phyloP scores from a whole-genome alignment of 495 filamentous ascomycete genomes.

The Trichocladium antarcticum region DNA sequence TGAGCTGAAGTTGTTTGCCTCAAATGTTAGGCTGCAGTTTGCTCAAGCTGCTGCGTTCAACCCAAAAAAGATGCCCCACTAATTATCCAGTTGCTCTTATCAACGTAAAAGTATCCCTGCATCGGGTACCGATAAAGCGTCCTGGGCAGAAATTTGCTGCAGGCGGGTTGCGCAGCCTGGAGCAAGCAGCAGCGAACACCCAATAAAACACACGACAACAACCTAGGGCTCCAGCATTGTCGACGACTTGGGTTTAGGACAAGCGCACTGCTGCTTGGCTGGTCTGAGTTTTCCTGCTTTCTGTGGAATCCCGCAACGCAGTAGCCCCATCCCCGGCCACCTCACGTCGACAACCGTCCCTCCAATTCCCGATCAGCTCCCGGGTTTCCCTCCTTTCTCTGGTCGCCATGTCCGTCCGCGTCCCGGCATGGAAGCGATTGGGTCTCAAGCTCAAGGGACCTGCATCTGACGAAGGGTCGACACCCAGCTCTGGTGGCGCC shows the following conservation, averaged over 20 bases:
- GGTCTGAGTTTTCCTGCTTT: not conserved
- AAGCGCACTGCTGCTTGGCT: constrained; percentile 1
- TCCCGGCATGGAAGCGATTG: constrained; percentile 69
- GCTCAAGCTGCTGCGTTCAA: not conserved
- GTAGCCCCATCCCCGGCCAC: constrained; percentile 5
- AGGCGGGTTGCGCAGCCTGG: constrained; percentile 11
- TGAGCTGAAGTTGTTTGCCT: constrained; percentile 12
- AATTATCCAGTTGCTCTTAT: constrained; percentile 18
- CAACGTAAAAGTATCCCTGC: constrained; percentile 10
- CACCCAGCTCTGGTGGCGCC: constrained; percentile 14
- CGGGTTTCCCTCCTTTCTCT: constrained; percentile 2
- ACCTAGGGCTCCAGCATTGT: constrained; percentile 9
- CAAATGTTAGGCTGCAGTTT: constrained; percentile 8
- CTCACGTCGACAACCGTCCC: constrained; percentile 6
- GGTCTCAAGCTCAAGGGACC: constrained; percentile 59
- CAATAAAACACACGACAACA: constrained; percentile 17
- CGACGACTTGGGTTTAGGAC: constrained; percentile 14
- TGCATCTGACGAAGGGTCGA: constrained; percentile 38
- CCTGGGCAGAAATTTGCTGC: constrained; percentile 29
- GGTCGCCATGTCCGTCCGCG: constrained; percentile 31
- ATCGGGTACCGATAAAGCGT: constrained; percentile 22
- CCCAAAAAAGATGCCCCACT: constrained; percentile 6
- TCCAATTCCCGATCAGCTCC: constrained; percentile 11
- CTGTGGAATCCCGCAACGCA: constrained; percentile 3
- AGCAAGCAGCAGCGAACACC: constrained; percentile 16